Percentiles rank a stretch among this genome's conserved stretches.
Conservation (phyloP, 805 yeast genomes). For the Saturnispora quitensis region DNA sequence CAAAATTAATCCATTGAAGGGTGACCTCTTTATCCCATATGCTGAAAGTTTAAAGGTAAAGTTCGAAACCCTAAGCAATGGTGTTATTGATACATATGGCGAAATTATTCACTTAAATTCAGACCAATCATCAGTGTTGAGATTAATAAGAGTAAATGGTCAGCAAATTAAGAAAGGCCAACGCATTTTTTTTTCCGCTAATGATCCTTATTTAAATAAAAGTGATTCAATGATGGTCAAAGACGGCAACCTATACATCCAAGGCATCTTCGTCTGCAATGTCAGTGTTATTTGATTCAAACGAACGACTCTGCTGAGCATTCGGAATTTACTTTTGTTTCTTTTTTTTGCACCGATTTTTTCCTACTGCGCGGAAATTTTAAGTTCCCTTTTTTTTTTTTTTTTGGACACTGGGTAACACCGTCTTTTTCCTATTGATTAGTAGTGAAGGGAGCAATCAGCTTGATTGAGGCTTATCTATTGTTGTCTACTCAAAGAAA, state of each 20-base stretch:
- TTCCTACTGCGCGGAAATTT: neutral
- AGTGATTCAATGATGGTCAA: neutral
- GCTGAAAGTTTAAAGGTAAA: slow-evolving; percentile 35
- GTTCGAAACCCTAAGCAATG: slow-evolving; percentile 32
- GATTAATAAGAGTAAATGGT: neutral
- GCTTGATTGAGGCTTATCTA: neutral
- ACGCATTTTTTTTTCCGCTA: neutral
- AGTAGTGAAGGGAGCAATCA: neutral
- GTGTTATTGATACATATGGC: neutral
- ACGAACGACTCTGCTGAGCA: neutral
- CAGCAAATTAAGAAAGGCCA: neutral
- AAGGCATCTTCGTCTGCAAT: neutral
- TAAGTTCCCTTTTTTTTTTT: neutral
- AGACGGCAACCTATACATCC: neutral
- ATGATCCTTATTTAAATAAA: neutral
- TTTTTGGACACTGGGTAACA: neutral
- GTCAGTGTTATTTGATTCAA: neutral
- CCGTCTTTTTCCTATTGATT: neutral
- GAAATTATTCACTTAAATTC: neutral
- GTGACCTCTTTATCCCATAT: slow-evolving; percentile 33
- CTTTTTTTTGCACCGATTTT: neutral
- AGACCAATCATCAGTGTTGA: neutral
- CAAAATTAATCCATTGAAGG: neutral
- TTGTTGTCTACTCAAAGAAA: neutral
- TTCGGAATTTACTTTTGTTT: neutral